Base-by-base conservation (phyloP, 768 basidiomycete species). In the Multifurca ochricompacta region DNA sequence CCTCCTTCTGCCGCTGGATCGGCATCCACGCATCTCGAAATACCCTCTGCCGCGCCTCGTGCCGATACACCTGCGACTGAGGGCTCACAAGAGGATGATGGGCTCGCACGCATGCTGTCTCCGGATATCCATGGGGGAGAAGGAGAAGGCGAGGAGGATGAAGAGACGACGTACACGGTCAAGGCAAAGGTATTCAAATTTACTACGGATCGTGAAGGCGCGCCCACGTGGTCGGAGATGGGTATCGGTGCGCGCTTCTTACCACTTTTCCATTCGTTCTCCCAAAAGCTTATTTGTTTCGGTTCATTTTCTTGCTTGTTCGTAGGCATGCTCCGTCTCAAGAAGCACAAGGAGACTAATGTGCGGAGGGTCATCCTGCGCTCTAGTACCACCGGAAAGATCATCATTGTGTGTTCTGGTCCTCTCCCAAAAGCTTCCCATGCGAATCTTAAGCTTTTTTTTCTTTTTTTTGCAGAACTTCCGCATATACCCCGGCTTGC, bases 141-240 rank as follows among this genome's bases (percentile, higher is more conserved):
- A 56, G 87, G 89, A 10, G 83, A 83, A 62, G 89, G 89, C 27
- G 89, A 91, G 69, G 85, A 91, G 65, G 76, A 83, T 36, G 89
- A 91, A 63, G 81, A 81, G 55, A 89, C 85, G 3, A 69, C 70
- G 27, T 74, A 85, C 65, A 68, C 71, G 41, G 72, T 79, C 44
- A 79, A 74, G 65, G 68, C 78, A 44, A 89, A 85, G 66, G 80
- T 82, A 23, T 87, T 72, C 64, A 78, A 76, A 64, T 62, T 89
- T 64, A 69, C 69, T 56, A 81, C 78, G 67, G 67, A 70, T 14
- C 70, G 73, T 11, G 76, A 77, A 56, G 65, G 75, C 55, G 59
- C 67, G 50, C 58, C 65, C 36, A 73, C 74, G 28, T 90, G 87
- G 87, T 73, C 68, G 23, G 83, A 85, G 54, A 63, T 86, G 50